phyloP scores from a whole-genome alignment of 2,329 filamentous ascomycete genomes.

The Alternaria brassicae region DNA sequence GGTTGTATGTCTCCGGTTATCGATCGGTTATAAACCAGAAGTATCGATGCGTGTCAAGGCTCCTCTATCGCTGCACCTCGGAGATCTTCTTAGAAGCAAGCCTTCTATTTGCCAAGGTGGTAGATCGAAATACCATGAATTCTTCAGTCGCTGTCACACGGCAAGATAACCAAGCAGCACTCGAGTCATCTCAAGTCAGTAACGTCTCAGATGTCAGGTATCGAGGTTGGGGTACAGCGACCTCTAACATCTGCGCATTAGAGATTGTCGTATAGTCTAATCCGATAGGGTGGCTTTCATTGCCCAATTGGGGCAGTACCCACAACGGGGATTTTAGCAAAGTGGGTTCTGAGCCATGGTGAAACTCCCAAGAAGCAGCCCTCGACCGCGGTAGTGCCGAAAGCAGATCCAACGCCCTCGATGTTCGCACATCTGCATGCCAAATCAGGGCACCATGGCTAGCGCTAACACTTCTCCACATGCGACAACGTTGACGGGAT shows the following conservation, averaged over 20 bases:
- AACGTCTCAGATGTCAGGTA: background rate
- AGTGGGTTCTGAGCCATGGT: background rate
- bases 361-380: background rate
- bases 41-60: background rate
- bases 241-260: background rate
- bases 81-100: background rate
- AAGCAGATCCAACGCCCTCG: background rate
- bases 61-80: background rate
- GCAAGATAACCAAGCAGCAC: background rate
- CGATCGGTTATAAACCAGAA: background rate
- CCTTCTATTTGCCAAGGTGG: background rate
- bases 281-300: background rate
- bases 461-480: background rate
- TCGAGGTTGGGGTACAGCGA: background rate
- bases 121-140: background rate
- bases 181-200: background rate
- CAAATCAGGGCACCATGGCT: background rate
- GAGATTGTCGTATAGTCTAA: background rate
- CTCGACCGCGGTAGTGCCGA: constrained; percentile 6
- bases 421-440: background rate
- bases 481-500: background rate
- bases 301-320: background rate
- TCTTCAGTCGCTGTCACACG: background rate
- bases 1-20: background rate
- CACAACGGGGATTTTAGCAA: background rate